A percentile compares a stretch with the other conserved stretches of the same genome.
phyloP scores from a whole-genome alignment of 1,284 basidiomycete genomes.

The Ganoderma resinaceum region DNA sequence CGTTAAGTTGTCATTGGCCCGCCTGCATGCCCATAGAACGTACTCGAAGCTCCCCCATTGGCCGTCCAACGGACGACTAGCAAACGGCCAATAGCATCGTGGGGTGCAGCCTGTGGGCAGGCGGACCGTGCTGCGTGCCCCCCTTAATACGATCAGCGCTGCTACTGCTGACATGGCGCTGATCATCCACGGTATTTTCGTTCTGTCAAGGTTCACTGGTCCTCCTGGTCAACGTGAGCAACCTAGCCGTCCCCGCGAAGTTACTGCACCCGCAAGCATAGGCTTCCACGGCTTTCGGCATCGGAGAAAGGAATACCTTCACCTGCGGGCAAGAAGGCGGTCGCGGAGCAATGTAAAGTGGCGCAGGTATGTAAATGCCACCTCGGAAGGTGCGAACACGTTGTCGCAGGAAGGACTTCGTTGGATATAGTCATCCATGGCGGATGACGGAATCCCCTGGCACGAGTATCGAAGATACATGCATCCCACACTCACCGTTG shows the following conservation, averaged over 20 bases:
- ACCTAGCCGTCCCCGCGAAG: neutral
- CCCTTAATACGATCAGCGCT: conserved; percentile 24
- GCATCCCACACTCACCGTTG: neutral
- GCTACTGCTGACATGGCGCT: conserved; percentile 22
- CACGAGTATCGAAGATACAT: neutral
- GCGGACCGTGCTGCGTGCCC: conserved; percentile 17
- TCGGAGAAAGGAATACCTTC: neutral
- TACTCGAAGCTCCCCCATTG: neutral
- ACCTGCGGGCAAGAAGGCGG: neutral
- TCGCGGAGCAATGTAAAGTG: neutral
- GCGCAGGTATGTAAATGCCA: conserved; percentile 1
- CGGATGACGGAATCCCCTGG: neutral
- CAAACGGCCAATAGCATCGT: neutral
- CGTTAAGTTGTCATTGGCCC: neutral
- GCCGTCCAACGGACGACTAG: conserved; percentile 2
- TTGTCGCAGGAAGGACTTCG: neutral
- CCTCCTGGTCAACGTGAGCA: neutral
- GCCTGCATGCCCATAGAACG: neutral
- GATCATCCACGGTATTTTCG: conserved; percentile 14
- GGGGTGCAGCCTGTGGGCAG: conserved; percentile 8
- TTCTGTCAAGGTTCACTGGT: neutral
- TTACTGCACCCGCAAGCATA: conserved; percentile 1
- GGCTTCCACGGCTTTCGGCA: neutral
- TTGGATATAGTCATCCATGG: neutral
- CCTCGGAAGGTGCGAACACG: neutral